Evolutionary conservation across 2,329 filamentous ascomycete species (phyloP), one percentile per base, ranked within the genome.

Genomic region (Fusarium nanum): DNA sequence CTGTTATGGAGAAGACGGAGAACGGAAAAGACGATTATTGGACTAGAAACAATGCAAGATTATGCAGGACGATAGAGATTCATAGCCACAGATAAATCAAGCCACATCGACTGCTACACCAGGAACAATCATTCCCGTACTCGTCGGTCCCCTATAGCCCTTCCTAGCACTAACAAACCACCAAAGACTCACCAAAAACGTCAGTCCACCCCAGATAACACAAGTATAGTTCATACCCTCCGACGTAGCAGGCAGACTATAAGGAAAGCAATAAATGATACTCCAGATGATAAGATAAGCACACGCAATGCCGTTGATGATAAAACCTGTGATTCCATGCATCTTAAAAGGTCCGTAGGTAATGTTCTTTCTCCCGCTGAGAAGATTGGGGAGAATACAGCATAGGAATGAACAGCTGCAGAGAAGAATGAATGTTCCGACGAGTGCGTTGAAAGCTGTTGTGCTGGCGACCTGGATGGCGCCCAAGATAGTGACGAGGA

Each of bases 371-470:
- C 78, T 71, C 2, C 78, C 73, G 0, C 83, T 84, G 0, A 88
- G 62, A 2, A 89, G 77, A 65, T 88, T 84, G 0, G 87, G 87
- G 2, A 92, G 77, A 56, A 93, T 89, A 9, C 89, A 88, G 1
- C 87, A 87, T 5, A 91, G 81, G 75, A 90, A 92, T 7, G 75
- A 78, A 40, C 71, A 74, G 37, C 74, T 80, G 14, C 78, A 80
- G 10, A 81, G 72, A 1, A 81, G 74, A 30, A 81, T 80, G 60
- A 81, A 83, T 30, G 76, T 79, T 12, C 88, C 88, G 10, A 92
- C 86, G 27, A 92, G 87, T 0, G 90, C 90, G 44, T 87, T 86
- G 79, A 92, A 93, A 0, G 91, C 91, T 0, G 88, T 90, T 2
- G 83, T 85, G 64, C 83, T 88, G n/a, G 87, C 90, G 2, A 92